Conservation (phyloP, 164 flowering plant genomes). For the Magnolia kwangsiensis region DNA sequence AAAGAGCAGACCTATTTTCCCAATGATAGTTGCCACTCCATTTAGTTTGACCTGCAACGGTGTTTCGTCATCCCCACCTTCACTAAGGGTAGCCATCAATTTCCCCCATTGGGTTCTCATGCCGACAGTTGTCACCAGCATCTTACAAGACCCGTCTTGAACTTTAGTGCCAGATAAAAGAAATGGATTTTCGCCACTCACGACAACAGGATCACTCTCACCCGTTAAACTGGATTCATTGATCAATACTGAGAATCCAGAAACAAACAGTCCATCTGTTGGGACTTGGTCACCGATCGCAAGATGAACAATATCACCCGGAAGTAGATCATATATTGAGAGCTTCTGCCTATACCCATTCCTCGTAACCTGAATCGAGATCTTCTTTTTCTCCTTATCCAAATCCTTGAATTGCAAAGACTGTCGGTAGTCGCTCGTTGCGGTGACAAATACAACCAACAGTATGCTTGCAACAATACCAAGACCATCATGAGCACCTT, state of each 20-base stretch:
- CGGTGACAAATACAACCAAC: constrained; percentile 92
- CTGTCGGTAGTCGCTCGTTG: constrained; percentile 88
- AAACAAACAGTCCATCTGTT: constrained; percentile 86
- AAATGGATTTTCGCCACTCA: constrained; percentile 60
- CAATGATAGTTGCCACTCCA: constrained; percentile 92
- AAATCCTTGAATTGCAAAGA: constrained; percentile 94
- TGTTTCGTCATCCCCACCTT: constrained; percentile 97
- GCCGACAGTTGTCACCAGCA: constrained; percentile 94
- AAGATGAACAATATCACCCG: constrained; percentile 94
- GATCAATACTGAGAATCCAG: constrained; percentile 77
- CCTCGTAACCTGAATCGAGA: constrained; percentile 74
- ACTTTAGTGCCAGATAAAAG: constrained; percentile 96
- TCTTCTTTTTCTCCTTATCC: constrained; percentile 93
- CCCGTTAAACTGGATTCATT: constrained; percentile 96
- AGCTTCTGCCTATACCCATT: constrained; percentile 75
- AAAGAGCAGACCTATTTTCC: constrained; percentile 86
- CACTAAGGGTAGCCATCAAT: constrained; percentile 92
- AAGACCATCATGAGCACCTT: constrained; percentile 95
- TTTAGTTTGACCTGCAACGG: constrained; percentile 95
- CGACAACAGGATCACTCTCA: constrained; percentile 79
- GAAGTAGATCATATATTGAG: constrained; percentile 82
- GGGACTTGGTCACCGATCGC: constrained; percentile 93
- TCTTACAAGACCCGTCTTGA: constrained; percentile 93
- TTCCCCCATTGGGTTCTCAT: constrained; percentile 99
- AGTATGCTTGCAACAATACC: constrained; percentile 92